phyloP scores from a whole-genome alignment of 129 eudicot genomes.

The Tagetes erecta region DNA sequence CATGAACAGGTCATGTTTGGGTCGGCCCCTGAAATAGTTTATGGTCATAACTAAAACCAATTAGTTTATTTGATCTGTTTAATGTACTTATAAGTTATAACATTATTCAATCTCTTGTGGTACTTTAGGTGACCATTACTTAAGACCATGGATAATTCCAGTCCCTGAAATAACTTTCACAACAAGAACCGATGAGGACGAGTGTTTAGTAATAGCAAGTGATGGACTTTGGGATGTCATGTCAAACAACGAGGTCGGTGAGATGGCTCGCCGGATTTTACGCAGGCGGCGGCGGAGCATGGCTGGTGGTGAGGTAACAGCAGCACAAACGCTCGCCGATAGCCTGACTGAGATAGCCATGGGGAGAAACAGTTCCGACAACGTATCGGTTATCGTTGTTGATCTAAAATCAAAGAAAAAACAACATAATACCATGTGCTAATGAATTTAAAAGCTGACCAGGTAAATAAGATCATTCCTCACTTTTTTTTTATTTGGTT shows the following conservation, averaged over 20 bases:
- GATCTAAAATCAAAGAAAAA: constrained; percentile 60
- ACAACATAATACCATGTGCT: constrained; percentile 9
- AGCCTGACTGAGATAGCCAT: constrained; percentile 58
- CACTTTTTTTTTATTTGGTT: constrained; percentile 34
- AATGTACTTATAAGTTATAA: too few relatives aligned
- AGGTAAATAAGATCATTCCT: constrained; percentile 43
- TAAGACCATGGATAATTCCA: constrained; percentile 66
- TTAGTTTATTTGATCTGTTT: background rate
- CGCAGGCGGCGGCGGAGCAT: constrained; percentile 36
- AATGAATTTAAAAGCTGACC: constrained; percentile 19
- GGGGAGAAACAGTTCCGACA: constrained; percentile 56
- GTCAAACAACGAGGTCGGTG: constrained; percentile 72
- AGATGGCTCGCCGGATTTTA: constrained; percentile 51
- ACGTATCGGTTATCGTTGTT: constrained; percentile 62
- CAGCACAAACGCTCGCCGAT: constrained; percentile 54
- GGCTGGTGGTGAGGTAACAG: constrained; percentile 26
- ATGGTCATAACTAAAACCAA: background rate
- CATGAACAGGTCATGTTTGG: background rate
- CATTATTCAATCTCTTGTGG: background rate
- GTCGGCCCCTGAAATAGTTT: too few relatives aligned
- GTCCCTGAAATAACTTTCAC: constrained; percentile 59
- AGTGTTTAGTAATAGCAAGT: constrained; percentile 64
- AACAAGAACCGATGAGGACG: constrained; percentile 58
- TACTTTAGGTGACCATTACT: constrained; percentile 57
- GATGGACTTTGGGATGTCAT: constrained; percentile 77